Evolutionary conservation across 169 alveolate genomes (phyloP).

Genomic region (Haemoproteus tartakovskyi): DNA sequence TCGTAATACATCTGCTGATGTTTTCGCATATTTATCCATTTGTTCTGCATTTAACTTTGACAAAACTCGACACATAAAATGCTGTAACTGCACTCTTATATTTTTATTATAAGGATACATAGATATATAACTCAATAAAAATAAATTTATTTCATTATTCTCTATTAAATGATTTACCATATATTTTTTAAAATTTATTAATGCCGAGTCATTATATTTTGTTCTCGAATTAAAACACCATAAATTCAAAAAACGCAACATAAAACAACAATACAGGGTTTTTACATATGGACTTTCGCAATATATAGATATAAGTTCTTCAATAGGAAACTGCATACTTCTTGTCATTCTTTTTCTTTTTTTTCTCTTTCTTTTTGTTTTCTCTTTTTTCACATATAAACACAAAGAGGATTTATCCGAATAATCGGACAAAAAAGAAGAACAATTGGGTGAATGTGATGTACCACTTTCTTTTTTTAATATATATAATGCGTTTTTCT

Average conservation of each 20-base stretch:
- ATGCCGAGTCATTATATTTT: conserved; percentile 1
- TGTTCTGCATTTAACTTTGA: conserved; percentile 3
- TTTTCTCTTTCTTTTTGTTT: background rate
- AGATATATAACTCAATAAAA: conserved; percentile 58
- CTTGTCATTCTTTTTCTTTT: too few species aligned
- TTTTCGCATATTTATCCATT: conserved; percentile 37
- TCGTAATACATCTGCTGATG: conserved; percentile 28
- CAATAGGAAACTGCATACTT: too few species aligned
- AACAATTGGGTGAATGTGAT: too few species aligned
- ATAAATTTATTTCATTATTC: conserved; percentile 12
- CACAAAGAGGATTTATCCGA: background rate
- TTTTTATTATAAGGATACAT: conserved; percentile 65
- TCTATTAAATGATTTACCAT: conserved; percentile 13
- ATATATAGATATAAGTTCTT: conserved; percentile 5
- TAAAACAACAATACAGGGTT: conserved; percentile 51
- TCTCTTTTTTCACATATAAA: background rate
- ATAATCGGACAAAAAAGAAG: too few species aligned
- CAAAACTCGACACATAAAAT: conserved; percentile 6
- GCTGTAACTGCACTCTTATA: conserved; percentile 47
- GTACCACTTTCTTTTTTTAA: too few species aligned
- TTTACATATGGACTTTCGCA: conserved; percentile 49
- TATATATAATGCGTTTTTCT: too few species aligned
- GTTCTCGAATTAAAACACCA: conserved; percentile 8
- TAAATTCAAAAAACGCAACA: conserved; percentile 16
- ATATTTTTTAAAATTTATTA: conserved; percentile 15